Base-by-base conservation (phyloP, 768 basidiomycete species). In the Ramaria sp. region DNA sequence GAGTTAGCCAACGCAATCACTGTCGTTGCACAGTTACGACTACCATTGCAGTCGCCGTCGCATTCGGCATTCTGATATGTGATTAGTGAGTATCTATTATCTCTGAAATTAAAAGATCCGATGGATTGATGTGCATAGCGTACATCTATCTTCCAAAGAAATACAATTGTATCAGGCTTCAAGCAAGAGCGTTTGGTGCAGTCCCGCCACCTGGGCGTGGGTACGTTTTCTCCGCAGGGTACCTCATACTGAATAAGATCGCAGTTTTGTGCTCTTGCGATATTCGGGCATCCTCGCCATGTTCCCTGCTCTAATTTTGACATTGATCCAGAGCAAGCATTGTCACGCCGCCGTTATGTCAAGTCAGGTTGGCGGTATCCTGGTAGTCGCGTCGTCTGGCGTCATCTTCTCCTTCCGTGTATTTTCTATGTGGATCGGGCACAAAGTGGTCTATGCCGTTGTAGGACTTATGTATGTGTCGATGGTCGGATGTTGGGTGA, bases 391-490 rank as follows among this genome's bases (percentile, higher is more conserved):
- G 12, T 67, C 67, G 0, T 66, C 69, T 30, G 71, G 70, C 43
- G 57, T 62, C 17, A 66, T 73, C 12, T 69, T 72, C 54, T 66
- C 66, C 58, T 67, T 66, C 53, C 70, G 71, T 41, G 66, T 72
- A 13, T 63, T 63, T 45, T 64, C 67, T 17, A 64, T 73, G 43
- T 73, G 71, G 70, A 64, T 64, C 41, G 66, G 65, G 20, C 62
- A 65, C 27, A 66, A 60, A 39, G 57, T 63, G 38, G 64, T 68
- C 19, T 46, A 67, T 37, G 66, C 48, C 7, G 37, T 68, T 6
- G 63, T 68, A 11, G 56, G 59, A 3, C 20, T 65, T 9, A 61
- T 67, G 27, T 67, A 65, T 30, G 45, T 67, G 27, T 52, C 65
- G 9, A 71, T 68, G 67, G 51, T 68, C 30, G 62, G 64, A 52